Percentiles rank a stretch among this genome's conserved stretches.
These are phyloP conservation scores for Reticulascus tulasneorum DNA, from an alignment of 2,329 filamentous ascomycete species.

Conservation along the genomic window DNA sequence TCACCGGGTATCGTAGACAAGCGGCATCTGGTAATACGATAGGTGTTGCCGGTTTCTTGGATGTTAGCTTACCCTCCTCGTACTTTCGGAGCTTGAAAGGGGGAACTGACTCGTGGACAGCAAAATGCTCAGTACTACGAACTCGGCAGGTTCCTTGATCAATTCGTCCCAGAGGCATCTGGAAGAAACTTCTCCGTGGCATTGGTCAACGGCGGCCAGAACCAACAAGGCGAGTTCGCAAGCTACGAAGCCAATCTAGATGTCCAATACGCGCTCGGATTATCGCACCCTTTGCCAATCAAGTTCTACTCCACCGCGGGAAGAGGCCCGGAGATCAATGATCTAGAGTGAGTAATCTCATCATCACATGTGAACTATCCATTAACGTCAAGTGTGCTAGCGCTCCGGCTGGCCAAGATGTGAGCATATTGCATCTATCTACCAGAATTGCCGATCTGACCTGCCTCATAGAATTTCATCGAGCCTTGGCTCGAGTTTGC, in stretches of 20 bases:
- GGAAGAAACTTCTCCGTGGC: constrained; percentile 54
- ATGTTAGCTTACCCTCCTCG: constrained; percentile 22
- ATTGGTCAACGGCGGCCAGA: constrained; percentile 53
- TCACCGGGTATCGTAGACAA: constrained; percentile 35
- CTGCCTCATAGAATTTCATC: no score
- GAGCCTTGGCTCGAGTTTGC: constrained; percentile 66
- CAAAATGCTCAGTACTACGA: constrained; percentile 52
- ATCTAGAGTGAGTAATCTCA: constrained; percentile 33
- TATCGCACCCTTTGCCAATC: constrained; percentile 30
- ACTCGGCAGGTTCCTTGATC: constrained; percentile 50
- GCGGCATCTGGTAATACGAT: constrained; percentile 27
- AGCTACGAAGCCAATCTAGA: constrained; percentile 34
- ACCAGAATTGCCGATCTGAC: no score
- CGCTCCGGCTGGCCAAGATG: neutral
- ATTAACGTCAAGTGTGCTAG: constrained; percentile 5
- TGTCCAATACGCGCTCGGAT: constrained; percentile 28
- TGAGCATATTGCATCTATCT: no score
- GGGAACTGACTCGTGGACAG: constrained; percentile 17
- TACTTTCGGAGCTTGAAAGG: no score
- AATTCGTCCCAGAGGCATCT: constrained; percentile 46
- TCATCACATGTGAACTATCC: no score
- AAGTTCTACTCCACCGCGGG: constrained; percentile 28
- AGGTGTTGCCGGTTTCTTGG: constrained; percentile 51
- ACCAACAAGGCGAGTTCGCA: constrained; percentile 37
- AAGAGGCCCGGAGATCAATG: constrained; percentile 22